phyloP scores from a whole-genome alignment of 306 rosid species.

The Prunus salicina region DNA sequence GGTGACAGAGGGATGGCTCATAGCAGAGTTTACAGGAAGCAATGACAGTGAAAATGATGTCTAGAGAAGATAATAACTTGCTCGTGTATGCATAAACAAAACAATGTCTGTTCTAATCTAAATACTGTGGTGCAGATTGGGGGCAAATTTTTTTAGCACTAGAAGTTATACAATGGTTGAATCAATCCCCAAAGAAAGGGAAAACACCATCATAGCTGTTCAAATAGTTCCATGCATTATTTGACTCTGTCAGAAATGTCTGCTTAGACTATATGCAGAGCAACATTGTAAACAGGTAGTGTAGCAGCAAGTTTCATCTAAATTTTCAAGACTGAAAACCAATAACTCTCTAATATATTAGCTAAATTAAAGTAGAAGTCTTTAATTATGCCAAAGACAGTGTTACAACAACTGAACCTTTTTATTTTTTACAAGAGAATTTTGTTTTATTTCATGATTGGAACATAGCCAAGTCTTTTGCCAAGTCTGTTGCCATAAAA shows the following conservation, averaged over 20 bases:
- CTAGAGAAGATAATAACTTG: neutral
- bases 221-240: neutral
- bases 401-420: neutral
- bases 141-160: neutral
- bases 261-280: neutral
- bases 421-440: neutral
- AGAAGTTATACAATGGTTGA: neutral
- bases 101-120: neutral
- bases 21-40: slow-evolving; percentile 21
- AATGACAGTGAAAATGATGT: slow-evolving; percentile 18
- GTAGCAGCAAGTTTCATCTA: neutral
- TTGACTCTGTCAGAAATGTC: slow-evolving; percentile 8
- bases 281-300: neutral
- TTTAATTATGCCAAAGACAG: neutral
- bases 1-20: slow-evolving; percentile 32
- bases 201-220: slow-evolving; percentile 6
- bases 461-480: neutral
- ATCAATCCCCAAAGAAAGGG: slow-evolving; percentile 2
- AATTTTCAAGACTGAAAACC: neutral
- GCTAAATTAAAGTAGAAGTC: neutral
- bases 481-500: slow-evolving; percentile 1
- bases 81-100: neutral
- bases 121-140: neutral
- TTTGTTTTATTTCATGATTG: neutral
- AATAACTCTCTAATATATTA: neutral